Evolutionary conservation across 306 rosid species (phyloP).

Genomic region (Casuarina equisetifolia): DNA sequence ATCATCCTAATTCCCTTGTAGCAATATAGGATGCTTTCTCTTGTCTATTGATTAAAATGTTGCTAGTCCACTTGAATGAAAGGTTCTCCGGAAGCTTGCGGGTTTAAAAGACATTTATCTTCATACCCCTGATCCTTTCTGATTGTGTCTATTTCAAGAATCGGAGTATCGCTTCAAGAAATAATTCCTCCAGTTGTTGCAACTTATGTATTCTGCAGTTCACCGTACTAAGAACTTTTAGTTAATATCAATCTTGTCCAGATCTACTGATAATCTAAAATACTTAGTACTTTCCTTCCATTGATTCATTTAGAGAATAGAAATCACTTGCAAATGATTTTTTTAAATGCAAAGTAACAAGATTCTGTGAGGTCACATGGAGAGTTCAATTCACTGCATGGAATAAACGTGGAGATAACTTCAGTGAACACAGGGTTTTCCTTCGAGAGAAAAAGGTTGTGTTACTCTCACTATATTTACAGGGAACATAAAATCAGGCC

Average conservation of each 20-base stretch:
- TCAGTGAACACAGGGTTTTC: background rate
- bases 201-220: background rate
- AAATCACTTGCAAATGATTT: background rate
- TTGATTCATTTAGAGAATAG: background rate
- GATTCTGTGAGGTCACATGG: background rate
- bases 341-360: background rate
- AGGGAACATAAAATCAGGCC: conserved; percentile 15
- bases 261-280: background rate
- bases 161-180: background rate
- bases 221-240: background rate
- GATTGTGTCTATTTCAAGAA: background rate
- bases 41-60: background rate
- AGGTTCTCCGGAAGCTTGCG: background rate
- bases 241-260: conserved; percentile 1
- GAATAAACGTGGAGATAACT: background rate
- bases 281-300: background rate
- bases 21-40: background rate
- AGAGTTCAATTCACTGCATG: background rate
- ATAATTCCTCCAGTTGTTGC: background rate
- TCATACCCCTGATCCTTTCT: background rate
- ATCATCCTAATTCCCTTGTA: background rate
- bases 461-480: conserved; percentile 1
- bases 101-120: background rate
- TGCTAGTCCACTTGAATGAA: background rate
- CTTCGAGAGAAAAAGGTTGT: background rate